Percentiles rank a stretch among this genome's conserved stretches.
phyloP scores from a whole-genome alignment of 768 basidiomycete species.

The Crepidotus variabilis region DNA sequence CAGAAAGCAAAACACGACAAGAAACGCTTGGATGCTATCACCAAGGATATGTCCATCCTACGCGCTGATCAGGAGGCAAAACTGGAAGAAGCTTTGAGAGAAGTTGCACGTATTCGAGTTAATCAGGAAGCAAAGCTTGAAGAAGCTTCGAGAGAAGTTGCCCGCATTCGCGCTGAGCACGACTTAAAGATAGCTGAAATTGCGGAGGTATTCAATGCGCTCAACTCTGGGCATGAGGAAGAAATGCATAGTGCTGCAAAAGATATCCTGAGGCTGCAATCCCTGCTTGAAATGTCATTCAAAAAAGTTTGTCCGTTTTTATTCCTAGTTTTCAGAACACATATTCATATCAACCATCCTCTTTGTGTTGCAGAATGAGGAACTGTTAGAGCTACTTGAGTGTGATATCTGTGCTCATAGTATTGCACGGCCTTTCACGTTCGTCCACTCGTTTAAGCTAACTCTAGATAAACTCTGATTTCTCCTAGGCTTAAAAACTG shows the following conservation, averaged over 20 bases:
- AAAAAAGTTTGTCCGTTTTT: neutral
- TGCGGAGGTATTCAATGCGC: neutral
- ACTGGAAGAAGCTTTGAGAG: neutral
- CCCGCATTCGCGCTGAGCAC: neutral
- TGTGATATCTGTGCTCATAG: neutral
- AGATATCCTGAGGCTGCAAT: neutral
- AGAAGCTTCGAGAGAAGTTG: too few species aligned
- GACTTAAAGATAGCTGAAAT: neutral
- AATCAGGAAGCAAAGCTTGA: too few species aligned
- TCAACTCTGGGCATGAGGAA: neutral
- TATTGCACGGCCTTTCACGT: neutral
- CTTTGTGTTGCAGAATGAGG: neutral
- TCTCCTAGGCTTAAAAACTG: neutral
- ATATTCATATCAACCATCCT: neutral
- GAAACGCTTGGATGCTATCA: neutral
- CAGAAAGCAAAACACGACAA: neutral
- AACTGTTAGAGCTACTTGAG: neutral
- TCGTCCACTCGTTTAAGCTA: neutral
- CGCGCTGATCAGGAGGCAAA: neutral
- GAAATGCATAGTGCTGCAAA: neutral
- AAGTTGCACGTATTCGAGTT: neutral
- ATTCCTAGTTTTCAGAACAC: neutral
- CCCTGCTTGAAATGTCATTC: neutral
- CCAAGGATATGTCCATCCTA: neutral
- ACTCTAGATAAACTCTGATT: neutral